These are phyloP conservation scores for Penicillium hordei DNA, from an alignment of 2,329 filamentous ascomycete species.

Conservation along the genomic window DNA sequence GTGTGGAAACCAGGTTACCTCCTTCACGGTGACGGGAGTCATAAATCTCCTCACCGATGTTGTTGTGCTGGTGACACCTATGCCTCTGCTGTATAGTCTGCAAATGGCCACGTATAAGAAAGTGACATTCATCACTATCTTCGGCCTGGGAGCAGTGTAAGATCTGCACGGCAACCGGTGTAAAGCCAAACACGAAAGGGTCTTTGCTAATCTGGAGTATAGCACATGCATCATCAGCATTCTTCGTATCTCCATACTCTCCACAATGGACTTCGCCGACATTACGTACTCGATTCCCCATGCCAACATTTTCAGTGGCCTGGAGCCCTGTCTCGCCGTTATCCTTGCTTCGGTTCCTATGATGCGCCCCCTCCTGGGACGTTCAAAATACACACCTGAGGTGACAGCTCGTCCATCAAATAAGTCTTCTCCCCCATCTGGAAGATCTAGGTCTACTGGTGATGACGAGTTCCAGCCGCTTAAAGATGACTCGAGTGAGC, in stretches of 20 bases:
- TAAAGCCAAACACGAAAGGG: neutral
- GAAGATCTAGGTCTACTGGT: conserved; percentile 1
- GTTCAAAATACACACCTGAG: conserved; percentile 19
- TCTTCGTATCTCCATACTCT: conserved; percentile 38
- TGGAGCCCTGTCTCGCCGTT: conserved; percentile 44
- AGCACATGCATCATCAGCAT: conserved; percentile 40
- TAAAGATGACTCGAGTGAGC: conserved; percentile 31
- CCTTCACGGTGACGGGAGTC: conserved; percentile 22
- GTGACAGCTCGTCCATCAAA: conserved; percentile 13
- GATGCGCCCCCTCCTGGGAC: conserved; percentile 41
- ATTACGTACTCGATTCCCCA: conserved; percentile 37
- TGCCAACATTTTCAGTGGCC: conserved; percentile 39
- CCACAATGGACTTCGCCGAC: conserved; percentile 36
- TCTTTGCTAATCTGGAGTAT: neutral
- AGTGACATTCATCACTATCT: conserved; percentile 23
- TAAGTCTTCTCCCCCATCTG: conserved; percentile 2
- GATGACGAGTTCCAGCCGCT: conserved; percentile 28
- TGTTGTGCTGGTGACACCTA: conserved; percentile 22
- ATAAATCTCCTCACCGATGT: conserved; percentile 30
- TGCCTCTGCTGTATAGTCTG: conserved; percentile 23
- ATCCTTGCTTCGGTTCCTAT: conserved; percentile 44
- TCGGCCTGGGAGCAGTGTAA: conserved; percentile 27
- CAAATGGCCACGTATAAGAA: conserved; percentile 28
- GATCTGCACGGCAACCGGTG: neutral
- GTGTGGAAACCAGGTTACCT: conserved; percentile 25